Base-by-base conservation (phyloP, 139 green algal genomes). In the Microglena sp. region DNA sequence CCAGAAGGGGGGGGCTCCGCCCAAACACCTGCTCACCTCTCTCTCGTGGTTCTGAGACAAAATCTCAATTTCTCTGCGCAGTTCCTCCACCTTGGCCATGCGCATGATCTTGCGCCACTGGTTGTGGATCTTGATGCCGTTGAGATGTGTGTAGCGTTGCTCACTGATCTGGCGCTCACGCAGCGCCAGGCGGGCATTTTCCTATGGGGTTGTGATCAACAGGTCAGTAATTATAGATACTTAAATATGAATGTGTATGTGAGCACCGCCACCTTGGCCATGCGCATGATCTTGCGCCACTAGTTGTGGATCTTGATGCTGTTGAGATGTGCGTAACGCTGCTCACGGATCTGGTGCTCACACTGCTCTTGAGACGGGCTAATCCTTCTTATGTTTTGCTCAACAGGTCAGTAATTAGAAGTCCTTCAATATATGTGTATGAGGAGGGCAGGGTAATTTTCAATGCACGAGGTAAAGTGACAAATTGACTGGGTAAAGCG, bases 61-160 rank as follows among this genome's bases (percentile, higher is more conserved):
- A 33, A 92, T 82, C 73, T 93, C 83, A 34, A 92, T 87, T 27
- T 91, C 79, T 11, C 73, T 55, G 15, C 83, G 78, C 61, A 95
- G 84, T 62, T 92, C 88, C 68, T 93, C 86, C 64, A 84, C 83
- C 73, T 95, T 95, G 29, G 86, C 82, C 77, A 85, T 79, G 28
- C 88, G 84, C 85, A 91, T 92, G 59, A 92, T 89, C 66, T 89
- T 86, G 54, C 86, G 81, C 88, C 88, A 95, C 55, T 93, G 82
- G 54, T 87, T 91, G 73, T 95, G 83, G 43, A 95, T 90, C 67
- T 91, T 95, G 36, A 88, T 82, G 28, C 62, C 68, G 68, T 92
- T 92, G 44, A 91, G 68, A 60, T 81, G 76, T 0, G 82, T 81
- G 66, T 87, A 87, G 26, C 67, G 58, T 77, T 92, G 77, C 79